phyloP scores from a whole-genome alignment of 2,329 filamentous ascomycete genomes.

The Pseudocercospora fuligena region DNA sequence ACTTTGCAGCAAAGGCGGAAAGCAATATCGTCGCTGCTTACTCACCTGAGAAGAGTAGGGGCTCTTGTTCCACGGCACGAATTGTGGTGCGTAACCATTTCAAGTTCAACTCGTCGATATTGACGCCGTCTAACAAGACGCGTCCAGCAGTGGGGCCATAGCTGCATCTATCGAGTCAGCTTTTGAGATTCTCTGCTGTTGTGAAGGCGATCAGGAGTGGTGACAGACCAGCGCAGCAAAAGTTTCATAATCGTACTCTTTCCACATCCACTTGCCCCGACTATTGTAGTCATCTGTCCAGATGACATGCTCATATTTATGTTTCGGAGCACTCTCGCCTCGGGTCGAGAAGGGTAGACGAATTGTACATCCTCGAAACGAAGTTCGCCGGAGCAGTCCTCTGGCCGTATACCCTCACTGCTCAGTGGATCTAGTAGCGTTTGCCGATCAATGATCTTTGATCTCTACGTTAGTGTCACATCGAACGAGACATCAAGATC shows the following conservation, averaged over 20 bases:
- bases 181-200: no score
- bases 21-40: no score
- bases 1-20: no score
- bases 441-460: background rate
- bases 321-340: background rate
- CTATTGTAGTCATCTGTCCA: slow-evolving; percentile 47
- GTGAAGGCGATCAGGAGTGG: no score
- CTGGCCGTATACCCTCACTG: background rate
- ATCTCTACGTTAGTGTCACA: no score
- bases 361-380: slow-evolving; percentile 44
- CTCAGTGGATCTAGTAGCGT: background rate
- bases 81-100: slow-evolving; percentile 39
- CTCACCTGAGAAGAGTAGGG: slow-evolving; percentile 31
- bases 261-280: slow-evolving; percentile 55
- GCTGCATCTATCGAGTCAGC: background rate
- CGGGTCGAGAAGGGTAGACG: slow-evolving; percentile 10
- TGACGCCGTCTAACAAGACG: slow-evolving; percentile 35
- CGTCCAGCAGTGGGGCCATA: slow-evolving; percentile 45
- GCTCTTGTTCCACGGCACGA: slow-evolving; percentile 52
- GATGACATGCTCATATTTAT: slow-evolving; percentile 11
- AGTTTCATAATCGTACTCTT: slow-evolving; percentile 54
- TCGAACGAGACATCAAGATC: background rate
- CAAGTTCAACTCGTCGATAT: slow-evolving; percentile 29
- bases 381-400: slow-evolving; percentile 29
- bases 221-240: slow-evolving; percentile 45